phyloP scores from a whole-genome alignment of 768 basidiomycete species.

The Lactarius tabidus region DNA sequence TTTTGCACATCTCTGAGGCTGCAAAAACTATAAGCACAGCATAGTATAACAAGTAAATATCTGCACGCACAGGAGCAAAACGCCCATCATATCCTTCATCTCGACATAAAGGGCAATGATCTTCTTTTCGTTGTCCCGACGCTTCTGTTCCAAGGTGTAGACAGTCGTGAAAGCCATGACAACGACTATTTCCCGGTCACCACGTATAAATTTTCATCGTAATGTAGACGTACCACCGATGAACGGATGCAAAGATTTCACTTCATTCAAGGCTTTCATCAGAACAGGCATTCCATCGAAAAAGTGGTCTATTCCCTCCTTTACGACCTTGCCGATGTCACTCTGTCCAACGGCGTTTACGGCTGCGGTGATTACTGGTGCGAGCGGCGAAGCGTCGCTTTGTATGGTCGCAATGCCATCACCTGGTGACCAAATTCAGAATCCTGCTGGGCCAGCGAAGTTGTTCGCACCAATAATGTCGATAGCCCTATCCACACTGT shows the following conservation, averaged over 20 bases:
- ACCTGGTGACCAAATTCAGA: neutral
- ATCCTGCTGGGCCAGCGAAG: neutral
- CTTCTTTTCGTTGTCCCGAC: constrained; percentile 50
- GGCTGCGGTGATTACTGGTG: constrained; percentile 4
- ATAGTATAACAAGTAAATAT: neutral
- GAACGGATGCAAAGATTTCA: constrained; percentile 31
- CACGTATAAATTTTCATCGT: neutral
- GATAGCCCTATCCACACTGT: neutral
- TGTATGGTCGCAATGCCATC: neutral
- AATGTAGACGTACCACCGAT: constrained; percentile 27
- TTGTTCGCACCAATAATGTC: neutral
- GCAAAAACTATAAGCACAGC: neutral
- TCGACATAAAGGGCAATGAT: constrained; percentile 43
- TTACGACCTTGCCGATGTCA: constrained; percentile 13
- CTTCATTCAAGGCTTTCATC: constrained; percentile 30
- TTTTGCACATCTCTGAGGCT: constrained; percentile 35
- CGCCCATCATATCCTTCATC: constrained; percentile 48
- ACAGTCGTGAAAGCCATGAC: constrained; percentile 49
- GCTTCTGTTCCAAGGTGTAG: constrained; percentile 44
- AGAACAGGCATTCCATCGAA: constrained; percentile 30
- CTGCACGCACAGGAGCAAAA: constrained; percentile 12
- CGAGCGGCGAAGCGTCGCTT: neutral
- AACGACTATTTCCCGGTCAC: constrained; percentile 34
- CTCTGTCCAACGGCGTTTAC: constrained; percentile 4
- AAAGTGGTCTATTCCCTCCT: constrained; percentile 28